Conservation (phyloP, 441 rosid species). For the Omphalea diandra region DNA sequence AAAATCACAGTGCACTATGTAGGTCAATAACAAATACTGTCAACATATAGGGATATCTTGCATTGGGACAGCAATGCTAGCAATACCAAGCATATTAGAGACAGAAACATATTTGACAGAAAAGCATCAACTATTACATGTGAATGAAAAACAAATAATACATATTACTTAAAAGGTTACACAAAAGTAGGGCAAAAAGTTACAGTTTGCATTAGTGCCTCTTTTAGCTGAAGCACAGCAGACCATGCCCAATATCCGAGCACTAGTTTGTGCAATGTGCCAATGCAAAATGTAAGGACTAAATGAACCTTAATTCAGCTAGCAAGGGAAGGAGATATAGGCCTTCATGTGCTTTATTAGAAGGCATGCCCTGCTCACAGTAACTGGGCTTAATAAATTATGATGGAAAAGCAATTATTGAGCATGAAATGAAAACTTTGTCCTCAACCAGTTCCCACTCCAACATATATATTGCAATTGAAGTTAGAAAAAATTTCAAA, state of each 20-base stretch:
- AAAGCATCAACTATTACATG: not conserved
- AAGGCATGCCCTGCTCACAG: not conserved
- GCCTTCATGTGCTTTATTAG: not conserved
- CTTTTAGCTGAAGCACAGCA: not conserved
- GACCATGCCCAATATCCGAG: not conserved
- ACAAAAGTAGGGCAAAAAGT: not conserved
- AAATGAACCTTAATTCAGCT: not conserved
- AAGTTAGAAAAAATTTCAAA: not conserved
- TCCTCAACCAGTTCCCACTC: not conserved
- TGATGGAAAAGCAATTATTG: not conserved
- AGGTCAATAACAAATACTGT: not conserved
- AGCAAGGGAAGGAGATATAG: not conserved
- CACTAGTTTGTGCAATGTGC: not conserved
- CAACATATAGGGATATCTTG: not conserved
- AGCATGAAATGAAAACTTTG: not conserved
- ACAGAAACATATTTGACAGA: not conserved
- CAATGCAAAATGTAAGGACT: not conserved
- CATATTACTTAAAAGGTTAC: not conserved
- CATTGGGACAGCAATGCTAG: not conserved
- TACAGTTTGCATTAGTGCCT: not conserved
- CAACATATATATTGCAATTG: not conserved
- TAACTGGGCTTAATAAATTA: not conserved
- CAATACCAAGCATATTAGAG: not conserved
- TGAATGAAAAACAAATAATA: not conserved
- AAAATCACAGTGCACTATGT: conserved; percentile 1